These are phyloP conservation scores for Ogataea trehaloabstinens DNA, from an alignment of 805 yeast species.

Conservation along the genomic window DNA sequence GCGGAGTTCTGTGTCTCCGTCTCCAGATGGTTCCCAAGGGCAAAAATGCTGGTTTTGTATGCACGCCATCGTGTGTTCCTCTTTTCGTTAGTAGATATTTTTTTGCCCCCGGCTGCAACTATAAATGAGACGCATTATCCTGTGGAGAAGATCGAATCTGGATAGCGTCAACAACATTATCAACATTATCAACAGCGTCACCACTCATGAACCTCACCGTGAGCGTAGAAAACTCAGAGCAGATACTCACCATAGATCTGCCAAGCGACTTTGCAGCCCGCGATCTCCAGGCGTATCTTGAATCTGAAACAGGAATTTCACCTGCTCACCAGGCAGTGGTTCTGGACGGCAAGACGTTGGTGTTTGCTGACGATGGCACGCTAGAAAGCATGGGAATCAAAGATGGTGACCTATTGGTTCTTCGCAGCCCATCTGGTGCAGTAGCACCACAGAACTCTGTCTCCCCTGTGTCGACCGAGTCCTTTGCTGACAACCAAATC, in stretches of 20 bases:
- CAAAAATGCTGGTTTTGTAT: too few species aligned
- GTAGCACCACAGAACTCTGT: conserved; percentile 20
- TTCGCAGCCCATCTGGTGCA: conserved; percentile 27
- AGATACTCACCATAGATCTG: conserved; percentile 56
- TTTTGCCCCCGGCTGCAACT: too few species aligned
- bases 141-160: too few species aligned
- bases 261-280: conserved; percentile 58
- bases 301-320: conserved; percentile 61
- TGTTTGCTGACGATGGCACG: conserved; percentile 29
- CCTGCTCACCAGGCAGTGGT: conserved; percentile 46
- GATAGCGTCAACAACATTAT: too few species aligned
- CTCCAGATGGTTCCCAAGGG: conserved; percentile 4
- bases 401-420: conserved; percentile 60
- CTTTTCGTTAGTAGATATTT: too few species aligned
- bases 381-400: conserved; percentile 47
- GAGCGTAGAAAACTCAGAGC: conserved; percentile 48
- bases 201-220: conserved; percentile 57
- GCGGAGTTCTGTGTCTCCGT: conserved; percentile 7
- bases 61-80: too few species aligned
- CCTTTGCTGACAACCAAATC: conserved; percentile 31
- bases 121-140: too few species aligned
- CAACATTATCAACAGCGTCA: too few species aligned
- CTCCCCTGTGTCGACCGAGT: conserved; percentile 4
- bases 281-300: conserved; percentile 72
- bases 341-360: conserved; percentile 44